Conservation (phyloP, 257 asterid species). For the Nicotiana benthamiana region DNA sequence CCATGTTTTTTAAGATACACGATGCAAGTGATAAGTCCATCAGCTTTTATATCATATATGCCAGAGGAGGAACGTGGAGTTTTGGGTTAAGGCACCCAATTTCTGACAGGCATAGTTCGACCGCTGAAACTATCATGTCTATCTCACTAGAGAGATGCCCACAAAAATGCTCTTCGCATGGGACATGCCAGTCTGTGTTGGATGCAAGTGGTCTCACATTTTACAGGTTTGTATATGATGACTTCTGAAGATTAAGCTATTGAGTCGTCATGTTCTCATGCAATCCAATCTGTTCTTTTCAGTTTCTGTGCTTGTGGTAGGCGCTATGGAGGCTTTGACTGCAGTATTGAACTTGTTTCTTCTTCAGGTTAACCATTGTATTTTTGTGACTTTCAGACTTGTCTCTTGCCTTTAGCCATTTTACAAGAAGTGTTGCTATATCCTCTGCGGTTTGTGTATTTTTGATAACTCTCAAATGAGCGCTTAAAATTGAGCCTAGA, state of each 20-base stretch:
- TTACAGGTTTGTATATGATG: conserved; percentile 48
- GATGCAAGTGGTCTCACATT: conserved; percentile 72
- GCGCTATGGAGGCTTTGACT: conserved; percentile 93
- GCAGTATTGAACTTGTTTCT: conserved; percentile 77
- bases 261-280: conserved; percentile 4
- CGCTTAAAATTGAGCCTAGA: background rate
- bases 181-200: conserved; percentile 50
- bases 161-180: conserved; percentile 68
- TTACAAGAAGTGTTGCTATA: background rate
- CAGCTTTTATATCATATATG: conserved; percentile 65
- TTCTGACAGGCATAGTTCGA: conserved; percentile 17
- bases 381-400: background rate
- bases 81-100: conserved; percentile 63
- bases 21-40: conserved; percentile 51
- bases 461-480: background rate
- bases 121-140: conserved; percentile 40
- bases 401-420: background rate
- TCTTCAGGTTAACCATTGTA: conserved; percentile 44
- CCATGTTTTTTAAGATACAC: conserved; percentile 79
- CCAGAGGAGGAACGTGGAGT: conserved; percentile 79
- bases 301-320: conserved; percentile 86
- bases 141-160: conserved; percentile 91
- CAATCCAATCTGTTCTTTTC: conserved; percentile 14
- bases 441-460: background rate
- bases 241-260: background rate